Base-by-base conservation (phyloP, 2,329 filamentous ascomycete genomes). In the Magnaporthiopsis incrustans region DNA sequence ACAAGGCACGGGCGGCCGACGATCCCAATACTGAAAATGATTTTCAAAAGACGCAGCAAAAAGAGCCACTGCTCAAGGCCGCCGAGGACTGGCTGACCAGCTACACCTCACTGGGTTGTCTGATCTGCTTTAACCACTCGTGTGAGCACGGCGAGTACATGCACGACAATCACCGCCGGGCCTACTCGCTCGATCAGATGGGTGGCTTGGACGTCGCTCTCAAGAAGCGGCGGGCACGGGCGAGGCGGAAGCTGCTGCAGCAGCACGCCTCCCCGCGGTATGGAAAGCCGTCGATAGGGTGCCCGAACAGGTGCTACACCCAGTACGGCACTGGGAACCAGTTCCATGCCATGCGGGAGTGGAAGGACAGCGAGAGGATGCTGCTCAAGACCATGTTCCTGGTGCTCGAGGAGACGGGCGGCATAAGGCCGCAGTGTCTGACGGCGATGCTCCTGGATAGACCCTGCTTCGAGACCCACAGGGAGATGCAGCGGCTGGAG, bases 91-190 rank as follows among this genome's bases (percentile, higher is more conserved):
- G 79, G 50, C 70, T 86, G 30, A 81, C 81, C 61, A 85, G 82
- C 1, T 85, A 85, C 69, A 79, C 79, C 38, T 77, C 83, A 12
- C 76, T 86, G 22, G 82, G 81, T 15, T 87, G 84, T 68, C 73
- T 85, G n/a, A 80, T 85, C 62, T 87, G 84, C 72, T 83, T 79
- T 69, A 82, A 82, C 62, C 81, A 86, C 70, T 85, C 83, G 15
- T 87, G 84, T 65, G 84, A 86, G 69, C 84, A 87, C 67, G 84
- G 84, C 59, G 83, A 85, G 63, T 85, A 85, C 62, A 81, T 84
- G 64, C 71, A 74, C 8, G 80, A 81, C 62, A 82, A 83, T 65
- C 82, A 84, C 68, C 78, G 81, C 44, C 81, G 78, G 60, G 75
- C 79, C 3, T 82, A 85, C 68, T 83, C 82, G 3, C 75, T 85